Evolutionary conservation across 495 filamentous ascomycete genomes (phyloP).

Genomic region (Rhypophila decipiens): DNA sequence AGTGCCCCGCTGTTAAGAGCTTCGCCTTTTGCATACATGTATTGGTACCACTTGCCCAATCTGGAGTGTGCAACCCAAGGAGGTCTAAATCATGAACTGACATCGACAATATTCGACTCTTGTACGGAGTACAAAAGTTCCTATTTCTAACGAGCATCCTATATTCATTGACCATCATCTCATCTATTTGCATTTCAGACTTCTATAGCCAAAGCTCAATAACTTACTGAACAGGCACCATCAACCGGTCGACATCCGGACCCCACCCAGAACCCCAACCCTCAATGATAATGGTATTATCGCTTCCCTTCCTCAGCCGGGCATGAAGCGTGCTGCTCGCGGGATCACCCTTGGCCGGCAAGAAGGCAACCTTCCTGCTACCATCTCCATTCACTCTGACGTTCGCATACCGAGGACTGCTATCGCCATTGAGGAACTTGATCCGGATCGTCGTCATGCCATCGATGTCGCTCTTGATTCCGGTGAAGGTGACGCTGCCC

Average conservation of each 20-base stretch:
- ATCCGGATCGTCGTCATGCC: constrained; percentile 49
- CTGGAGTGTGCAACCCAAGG: too few species aligned
- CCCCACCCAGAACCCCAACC: constrained; percentile 42
- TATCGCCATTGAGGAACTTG: constrained; percentile 48
- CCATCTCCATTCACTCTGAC: constrained; percentile 52
- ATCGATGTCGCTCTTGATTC: constrained; percentile 36
- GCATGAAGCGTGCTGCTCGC: constrained; percentile 37
- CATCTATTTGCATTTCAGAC: too few species aligned
- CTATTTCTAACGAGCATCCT: too few species aligned
- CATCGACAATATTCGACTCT: too few species aligned
- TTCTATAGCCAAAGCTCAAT: too few species aligned
- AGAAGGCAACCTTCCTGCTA: constrained; percentile 42
- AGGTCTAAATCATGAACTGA: too few species aligned
- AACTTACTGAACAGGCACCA: constrained; percentile 44
- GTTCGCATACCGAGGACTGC: constrained; percentile 41
- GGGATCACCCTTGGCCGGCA: constrained; percentile 29
- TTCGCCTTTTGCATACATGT: too few species aligned
- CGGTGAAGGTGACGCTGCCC: constrained; percentile 41
- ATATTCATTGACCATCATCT: too few species aligned
- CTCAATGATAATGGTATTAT: constrained; percentile 44
- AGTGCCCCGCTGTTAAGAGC: too few species aligned
- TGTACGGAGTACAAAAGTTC: too few species aligned
- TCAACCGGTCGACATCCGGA: constrained; percentile 51
- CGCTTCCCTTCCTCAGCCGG: constrained; percentile 31
- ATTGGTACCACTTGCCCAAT: too few species aligned